phyloP scores from a whole-genome alignment of 495 filamentous ascomycete genomes.

The Lasiosphaeris hirsuta region DNA sequence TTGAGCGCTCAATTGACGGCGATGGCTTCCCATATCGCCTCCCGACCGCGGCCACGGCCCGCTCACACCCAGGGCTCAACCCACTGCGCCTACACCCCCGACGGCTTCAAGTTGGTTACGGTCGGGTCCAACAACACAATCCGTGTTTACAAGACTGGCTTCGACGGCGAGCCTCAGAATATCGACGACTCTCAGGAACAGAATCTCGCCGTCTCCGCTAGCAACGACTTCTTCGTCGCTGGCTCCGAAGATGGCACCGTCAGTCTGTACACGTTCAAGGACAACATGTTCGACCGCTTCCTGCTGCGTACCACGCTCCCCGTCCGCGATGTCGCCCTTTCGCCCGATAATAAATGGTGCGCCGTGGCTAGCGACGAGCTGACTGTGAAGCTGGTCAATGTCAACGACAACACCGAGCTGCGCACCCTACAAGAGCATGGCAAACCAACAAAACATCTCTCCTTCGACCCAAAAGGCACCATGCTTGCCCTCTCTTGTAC shows the following conservation, averaged over 20 bases:
- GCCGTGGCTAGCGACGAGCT: conserved; percentile 97
- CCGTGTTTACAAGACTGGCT: conserved; percentile 84
- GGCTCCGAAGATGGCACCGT: conserved; percentile 94
- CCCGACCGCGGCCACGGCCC: conserved; percentile 46
- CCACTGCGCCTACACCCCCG: conserved; percentile 53
- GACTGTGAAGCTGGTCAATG: conserved; percentile 80
- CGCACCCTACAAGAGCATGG: conserved; percentile 75
- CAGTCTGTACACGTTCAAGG: conserved; percentile 73
- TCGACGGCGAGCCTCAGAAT: conserved; percentile 83
- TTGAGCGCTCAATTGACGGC: conserved; percentile 10
- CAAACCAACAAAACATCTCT: conserved; percentile 82
- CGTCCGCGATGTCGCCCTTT: conserved; percentile 79
- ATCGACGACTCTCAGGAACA: conserved; percentile 84
- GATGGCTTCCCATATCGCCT: conserved; percentile 50
- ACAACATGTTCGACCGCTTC: conserved; percentile 73
- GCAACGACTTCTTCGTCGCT: conserved; percentile 79
- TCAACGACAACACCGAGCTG: conserved; percentile 68
- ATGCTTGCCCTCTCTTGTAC: conserved; percentile 79
- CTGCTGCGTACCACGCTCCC: conserved; percentile 79
- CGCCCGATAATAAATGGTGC: conserved; percentile 79
- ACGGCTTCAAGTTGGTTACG: conserved; percentile 65
- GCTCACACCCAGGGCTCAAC: conserved; percentile 54
- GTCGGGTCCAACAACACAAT: conserved; percentile 87
- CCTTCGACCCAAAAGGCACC: conserved; percentile 79
- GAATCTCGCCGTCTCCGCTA: conserved; percentile 71